Evolutionary conservation across 495 filamentous ascomycete genomes (phyloP), one percentile per base, ranked within the genome.

Genomic region (Xylaria sp.): DNA sequence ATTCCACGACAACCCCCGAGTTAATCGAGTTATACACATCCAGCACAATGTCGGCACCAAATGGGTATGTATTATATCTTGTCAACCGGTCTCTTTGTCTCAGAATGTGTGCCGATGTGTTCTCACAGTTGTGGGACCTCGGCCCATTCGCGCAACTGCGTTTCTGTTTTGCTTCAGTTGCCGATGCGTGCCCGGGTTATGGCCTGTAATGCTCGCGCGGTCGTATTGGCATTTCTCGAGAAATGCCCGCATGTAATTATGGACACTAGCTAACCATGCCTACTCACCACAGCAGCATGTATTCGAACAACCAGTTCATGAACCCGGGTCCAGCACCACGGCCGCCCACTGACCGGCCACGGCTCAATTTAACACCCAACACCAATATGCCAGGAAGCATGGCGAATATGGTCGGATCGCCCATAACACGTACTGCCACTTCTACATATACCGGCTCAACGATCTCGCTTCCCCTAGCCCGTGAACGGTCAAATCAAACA

Each of bases 291-390:
- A 50, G 31, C 21, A 90, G 88, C 73, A 83, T 89, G 75, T 93
- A 93, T 80, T 83, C 88, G 57, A 83, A 85, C 69, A 88, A 88
- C 76, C 89, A 92, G 79, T 99, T 99, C 83, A 96, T 98, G 92
- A 98, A 98, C 78, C 94, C 96, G 68, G 93, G 96, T 61, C 95
- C 96, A 58, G 95, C 96, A 67, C 96, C 96, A 55, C 90, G 92
- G 72, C 96, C 96, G 58, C 96, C 96, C 17, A 90, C 89, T 48
- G 92, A 95, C 75, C 91, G 92, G 70, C 92, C 93, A 67, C 92
- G 91, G 73, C 88, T 97, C 71, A 90, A 90, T 68, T 84, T 95
- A 33, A 94, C 91, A 53, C 90, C 92, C 62, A 90, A 86, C 69
- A 83, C 85, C 68, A 92, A 89, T 74, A 86, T 93, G 48, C 91